Base-by-base conservation (phyloP, 176 grass and related monocot species). In the Rhynchospora tenuis region DNA sequence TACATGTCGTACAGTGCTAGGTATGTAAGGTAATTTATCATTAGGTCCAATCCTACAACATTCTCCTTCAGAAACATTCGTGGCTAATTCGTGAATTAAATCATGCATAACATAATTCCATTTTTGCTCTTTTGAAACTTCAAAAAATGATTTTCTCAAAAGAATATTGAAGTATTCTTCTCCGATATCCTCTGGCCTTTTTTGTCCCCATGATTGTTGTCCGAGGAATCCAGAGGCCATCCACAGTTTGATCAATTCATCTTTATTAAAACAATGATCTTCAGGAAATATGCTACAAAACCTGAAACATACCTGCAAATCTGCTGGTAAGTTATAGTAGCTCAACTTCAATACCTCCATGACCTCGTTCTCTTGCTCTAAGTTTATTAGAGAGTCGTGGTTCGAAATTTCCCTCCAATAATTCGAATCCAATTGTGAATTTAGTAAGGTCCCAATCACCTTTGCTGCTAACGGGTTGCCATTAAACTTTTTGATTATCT, bases 21-120 rank as follows among this genome's bases (percentile, higher is more conserved):
- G 43, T 64, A 57, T 64, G 17, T 51, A 0, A 58, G 59, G 45
- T 14, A 59, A 20, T 13, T 50, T 80, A 12, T 0, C 4, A 63
- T 26, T 14, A 47, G 47, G 29, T 16, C 14, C 43, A 90, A 38
- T 4, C 33, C 33, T 38, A 38, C 33, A 38, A 38, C 33, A 38
- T 4, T 38, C 33, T 46, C 80, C 44, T 43, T 31, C 59, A 54
- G 89, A 91, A 33, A 88, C 87, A 75, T 56, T 11, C 22, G 44
- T 67, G 45, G 87, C 89, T 7, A 91, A 59, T 47, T 91, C 84
- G 54, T 91, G 86, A 15, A 91, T 71, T 84, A 84, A 84, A 73
- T 88, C 89, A 86, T 83, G 89, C 64, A 91, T 52, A 11, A 60
- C 6, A 26, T 88, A 79, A 79, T 0, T 3, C 60, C 78, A 13